Evolutionary conservation across 306 rosid species (phyloP).

Genomic region (Styphnolobium japonicum): DNA sequence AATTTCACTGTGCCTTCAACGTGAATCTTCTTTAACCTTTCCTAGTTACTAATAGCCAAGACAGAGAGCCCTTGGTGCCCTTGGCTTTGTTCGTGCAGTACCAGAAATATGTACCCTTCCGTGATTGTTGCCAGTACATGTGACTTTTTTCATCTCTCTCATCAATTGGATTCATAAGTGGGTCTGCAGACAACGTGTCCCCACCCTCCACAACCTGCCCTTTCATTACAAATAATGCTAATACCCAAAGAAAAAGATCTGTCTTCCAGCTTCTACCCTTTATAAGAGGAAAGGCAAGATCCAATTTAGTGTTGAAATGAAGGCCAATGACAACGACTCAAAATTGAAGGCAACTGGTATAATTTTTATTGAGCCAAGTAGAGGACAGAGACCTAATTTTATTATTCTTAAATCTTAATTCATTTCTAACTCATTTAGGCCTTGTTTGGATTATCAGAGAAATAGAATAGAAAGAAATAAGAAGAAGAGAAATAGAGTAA

Average conservation of each 20-base stretch:
- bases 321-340: not conserved
- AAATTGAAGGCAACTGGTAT: not conserved
- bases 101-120: conserved; percentile 44
- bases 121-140: conserved; percentile 43
- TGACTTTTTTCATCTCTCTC: not conserved
- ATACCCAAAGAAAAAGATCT: not conserved
- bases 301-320: not conserved
- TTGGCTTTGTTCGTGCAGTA: conserved; percentile 14
- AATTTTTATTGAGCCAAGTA: no score
- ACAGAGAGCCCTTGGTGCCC: no score
- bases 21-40: not conserved
- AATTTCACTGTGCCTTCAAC: conserved; percentile 42
- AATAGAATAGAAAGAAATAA: no score
- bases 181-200: conserved; percentile 20
- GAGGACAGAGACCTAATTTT: no score
- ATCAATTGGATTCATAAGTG: not conserved
- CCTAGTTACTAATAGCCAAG: not conserved
- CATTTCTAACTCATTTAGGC: not conserved
- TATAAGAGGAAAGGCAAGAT: not conserved
- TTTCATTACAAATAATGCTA: conserved; percentile 10
- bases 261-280: not conserved
- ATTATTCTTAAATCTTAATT: no score
- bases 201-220: conserved; percentile 1
- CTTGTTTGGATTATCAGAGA: no score
- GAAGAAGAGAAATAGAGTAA: no score